phyloP scores from a whole-genome alignment of 192 early-diverging fungal species.

The Allomyces arbusculus region DNA sequence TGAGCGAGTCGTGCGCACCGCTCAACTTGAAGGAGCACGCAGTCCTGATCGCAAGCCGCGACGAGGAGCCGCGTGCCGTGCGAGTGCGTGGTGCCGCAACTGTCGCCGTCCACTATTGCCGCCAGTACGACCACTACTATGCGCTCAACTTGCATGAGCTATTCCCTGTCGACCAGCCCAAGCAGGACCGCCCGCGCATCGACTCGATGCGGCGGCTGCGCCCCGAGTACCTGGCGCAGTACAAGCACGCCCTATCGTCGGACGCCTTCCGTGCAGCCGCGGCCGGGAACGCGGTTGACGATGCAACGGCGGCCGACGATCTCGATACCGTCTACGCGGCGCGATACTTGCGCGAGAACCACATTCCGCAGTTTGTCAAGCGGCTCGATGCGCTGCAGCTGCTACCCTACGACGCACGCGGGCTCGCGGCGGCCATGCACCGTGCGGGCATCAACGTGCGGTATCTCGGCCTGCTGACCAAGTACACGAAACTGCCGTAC shows the following conservation, averaged over 20 bases:
- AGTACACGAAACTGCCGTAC: conserved; percentile 15
- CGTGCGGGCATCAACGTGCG: conserved; percentile 27
- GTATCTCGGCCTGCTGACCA: conserved; percentile 17
- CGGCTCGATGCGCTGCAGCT: conserved; percentile 22
- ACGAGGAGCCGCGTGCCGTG: not conserved
- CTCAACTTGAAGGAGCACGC: not conserved
- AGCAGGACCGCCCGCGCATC: not conserved
- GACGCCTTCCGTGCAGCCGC: too few relatives aligned
- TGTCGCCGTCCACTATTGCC: conserved; percentile 14
- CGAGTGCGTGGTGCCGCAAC: not conserved
- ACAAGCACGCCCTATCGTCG: not conserved
- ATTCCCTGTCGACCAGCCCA: conserved; percentile 20
- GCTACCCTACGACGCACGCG: conserved; percentile 19
- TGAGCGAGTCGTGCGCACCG: conserved; percentile 10
- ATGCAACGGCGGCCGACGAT: conserved; percentile 13
- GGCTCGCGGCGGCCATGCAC: conserved; percentile 18
- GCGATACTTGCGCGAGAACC: conserved; percentile 17
- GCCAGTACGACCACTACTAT: conserved; percentile 12
- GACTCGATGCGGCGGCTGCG: conserved; percentile 12
- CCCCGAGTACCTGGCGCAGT: conserved; percentile 21
- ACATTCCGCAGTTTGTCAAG: conserved; percentile 21
- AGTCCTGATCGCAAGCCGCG: too few relatives aligned
- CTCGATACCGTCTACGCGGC: conserved; percentile 16
- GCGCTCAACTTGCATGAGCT: conserved; percentile 20
- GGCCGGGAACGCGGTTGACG: not conserved